Percentiles rank a stretch among this genome's conserved stretches.
These are phyloP conservation scores for Haplosporangium sp. DNA, from an alignment of 371 early-diverging fungal genomes.

Conservation along the genomic window DNA sequence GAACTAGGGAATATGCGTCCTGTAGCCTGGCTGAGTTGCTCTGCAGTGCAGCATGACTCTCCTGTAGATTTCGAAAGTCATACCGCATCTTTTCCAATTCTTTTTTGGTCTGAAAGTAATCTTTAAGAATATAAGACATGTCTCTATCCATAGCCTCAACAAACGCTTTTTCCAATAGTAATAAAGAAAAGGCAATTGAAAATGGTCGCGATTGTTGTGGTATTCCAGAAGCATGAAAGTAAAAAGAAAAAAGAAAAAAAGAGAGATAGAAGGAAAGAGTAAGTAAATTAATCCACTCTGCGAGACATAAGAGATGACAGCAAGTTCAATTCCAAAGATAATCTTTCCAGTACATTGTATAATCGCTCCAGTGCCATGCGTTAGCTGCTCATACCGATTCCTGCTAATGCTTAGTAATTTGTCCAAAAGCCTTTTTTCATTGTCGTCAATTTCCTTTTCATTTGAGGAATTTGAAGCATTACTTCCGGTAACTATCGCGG, in stretches of 20 bases:
- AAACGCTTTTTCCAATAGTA: background rate
- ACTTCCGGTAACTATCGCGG: background rate
- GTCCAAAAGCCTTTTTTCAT: background rate
- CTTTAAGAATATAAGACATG: background rate
- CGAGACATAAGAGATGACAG: no score
- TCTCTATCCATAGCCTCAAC: slow-evolving; percentile 1
- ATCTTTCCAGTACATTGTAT: background rate
- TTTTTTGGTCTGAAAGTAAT: background rate
- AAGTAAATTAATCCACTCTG: no score
- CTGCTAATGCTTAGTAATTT: background rate
- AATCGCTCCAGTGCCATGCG: background rate
- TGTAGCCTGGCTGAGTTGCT: background rate
- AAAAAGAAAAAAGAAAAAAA: background rate
- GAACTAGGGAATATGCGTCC: background rate
- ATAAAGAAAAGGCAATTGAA: background rate
- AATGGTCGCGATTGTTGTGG: background rate
- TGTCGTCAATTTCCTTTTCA: background rate
- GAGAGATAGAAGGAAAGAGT: background rate
- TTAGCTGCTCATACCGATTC: background rate
- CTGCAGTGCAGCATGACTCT: background rate
- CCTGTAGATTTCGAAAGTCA: background rate
- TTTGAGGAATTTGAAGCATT: background rate
- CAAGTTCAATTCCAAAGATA: background rate
- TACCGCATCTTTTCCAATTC: background rate
- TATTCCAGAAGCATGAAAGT: background rate